phyloP scores from a whole-genome alignment of 176 grass and related monocot genomes.

The Puya raimondii region DNA sequence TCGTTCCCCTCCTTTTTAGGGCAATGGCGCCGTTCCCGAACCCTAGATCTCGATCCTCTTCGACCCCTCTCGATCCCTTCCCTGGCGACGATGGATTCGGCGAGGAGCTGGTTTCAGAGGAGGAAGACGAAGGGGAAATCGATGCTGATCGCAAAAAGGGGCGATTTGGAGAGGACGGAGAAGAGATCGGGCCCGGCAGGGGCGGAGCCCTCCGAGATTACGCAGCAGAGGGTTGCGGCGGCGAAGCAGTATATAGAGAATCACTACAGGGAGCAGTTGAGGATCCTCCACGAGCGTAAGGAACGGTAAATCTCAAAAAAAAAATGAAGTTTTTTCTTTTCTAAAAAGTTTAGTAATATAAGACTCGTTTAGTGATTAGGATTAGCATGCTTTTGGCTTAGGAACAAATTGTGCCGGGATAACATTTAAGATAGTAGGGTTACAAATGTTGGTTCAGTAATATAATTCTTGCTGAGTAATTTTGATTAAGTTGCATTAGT shows the following conservation, averaged over 20 bases:
- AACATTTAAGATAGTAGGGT: background rate
- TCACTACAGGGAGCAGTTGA: slow-evolving; percentile 16
- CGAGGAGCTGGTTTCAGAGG: slow-evolving; percentile 12
- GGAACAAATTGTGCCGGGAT: background rate
- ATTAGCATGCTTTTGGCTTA: background rate
- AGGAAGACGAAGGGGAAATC: background rate
- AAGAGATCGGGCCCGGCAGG: background rate
- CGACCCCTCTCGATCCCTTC: background rate
- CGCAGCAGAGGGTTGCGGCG: slow-evolving; percentile 17
- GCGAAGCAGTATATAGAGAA: slow-evolving; percentile 22
- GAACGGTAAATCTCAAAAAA: background rate
- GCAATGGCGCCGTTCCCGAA: background rate
- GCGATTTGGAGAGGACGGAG: background rate
- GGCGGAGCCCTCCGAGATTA: slow-evolving; percentile 3
- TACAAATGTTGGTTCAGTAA: background rate
- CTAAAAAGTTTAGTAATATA: no score
- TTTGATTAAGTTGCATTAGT: background rate
- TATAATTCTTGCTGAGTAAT: background rate
- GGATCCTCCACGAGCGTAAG: slow-evolving; percentile 18
- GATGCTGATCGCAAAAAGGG: background rate
- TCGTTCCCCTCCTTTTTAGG: background rate
- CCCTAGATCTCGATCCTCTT: background rate
- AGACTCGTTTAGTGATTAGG: background rate
- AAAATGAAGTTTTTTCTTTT: background rate
- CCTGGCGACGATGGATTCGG: slow-evolving; percentile 3